phyloP scores from a whole-genome alignment of 306 rosid species.

The Corylus heterophylla region DNA sequence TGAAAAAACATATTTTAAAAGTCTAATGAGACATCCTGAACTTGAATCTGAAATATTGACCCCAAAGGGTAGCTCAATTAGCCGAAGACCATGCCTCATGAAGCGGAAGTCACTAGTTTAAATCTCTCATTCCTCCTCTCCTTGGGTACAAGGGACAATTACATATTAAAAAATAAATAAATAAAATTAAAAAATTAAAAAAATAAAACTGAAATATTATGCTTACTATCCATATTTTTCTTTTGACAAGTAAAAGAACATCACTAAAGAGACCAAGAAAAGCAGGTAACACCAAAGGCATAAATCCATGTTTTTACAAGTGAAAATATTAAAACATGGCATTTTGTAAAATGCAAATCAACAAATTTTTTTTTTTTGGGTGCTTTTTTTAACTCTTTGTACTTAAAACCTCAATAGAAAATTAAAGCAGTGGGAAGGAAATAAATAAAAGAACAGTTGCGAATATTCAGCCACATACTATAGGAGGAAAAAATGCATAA shows the following conservation, averaged over 20 bases:
- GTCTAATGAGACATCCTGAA: no score
- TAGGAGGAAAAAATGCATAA: background rate
- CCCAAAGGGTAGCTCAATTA: no score
- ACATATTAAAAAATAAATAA: no score
- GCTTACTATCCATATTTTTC: background rate
- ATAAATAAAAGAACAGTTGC: background rate
- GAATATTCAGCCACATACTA: background rate
- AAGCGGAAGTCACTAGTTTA: no score
- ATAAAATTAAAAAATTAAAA: no score
- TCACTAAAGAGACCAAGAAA: background rate
- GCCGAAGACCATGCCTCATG: no score
- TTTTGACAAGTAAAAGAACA: background rate
- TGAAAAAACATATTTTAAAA: no score
- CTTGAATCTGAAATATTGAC: no score
- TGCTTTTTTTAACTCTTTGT: background rate
- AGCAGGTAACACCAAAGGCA: background rate
- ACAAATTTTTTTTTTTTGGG: background rate
- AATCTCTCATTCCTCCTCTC: no score
- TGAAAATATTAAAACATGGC: background rate
- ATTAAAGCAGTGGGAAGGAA: background rate
- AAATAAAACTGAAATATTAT: background rate
- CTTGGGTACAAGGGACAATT: no score
- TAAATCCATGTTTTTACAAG: background rate
- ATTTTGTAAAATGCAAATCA: background rate
- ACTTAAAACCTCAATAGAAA: background rate